A percentile compares a stretch with the other conserved stretches of the same genome.
These are phyloP conservation scores for Ceratocystis colombiana DNA, from an alignment of 2,329 filamentous ascomycete genomes.

Conservation along the genomic window DNA sequence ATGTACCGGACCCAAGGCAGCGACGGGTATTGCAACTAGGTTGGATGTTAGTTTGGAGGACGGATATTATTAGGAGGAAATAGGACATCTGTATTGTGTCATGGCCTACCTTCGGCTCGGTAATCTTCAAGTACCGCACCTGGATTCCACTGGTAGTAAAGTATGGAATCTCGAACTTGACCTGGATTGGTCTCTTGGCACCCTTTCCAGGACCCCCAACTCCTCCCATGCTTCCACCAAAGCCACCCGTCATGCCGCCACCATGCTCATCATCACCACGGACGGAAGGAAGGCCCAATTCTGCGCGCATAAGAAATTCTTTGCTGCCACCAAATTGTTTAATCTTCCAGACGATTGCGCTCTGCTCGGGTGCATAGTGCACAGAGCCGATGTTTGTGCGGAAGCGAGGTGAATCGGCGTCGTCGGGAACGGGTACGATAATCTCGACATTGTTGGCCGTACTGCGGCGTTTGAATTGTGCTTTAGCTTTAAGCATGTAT, in stretches of 20 bases:
- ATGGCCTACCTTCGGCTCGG: slow-evolving; percentile 81
- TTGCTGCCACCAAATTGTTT: slow-evolving; percentile 99
- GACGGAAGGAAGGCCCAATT: slow-evolving; percentile 86
- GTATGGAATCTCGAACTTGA: slow-evolving; percentile 99
- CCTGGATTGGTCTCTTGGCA: slow-evolving; percentile 86
- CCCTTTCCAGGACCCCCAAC: slow-evolving; percentile 68
- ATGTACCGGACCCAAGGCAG: slow-evolving; percentile 98
- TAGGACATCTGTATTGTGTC: slow-evolving; percentile 2
- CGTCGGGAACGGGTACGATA: slow-evolving; percentile 90
- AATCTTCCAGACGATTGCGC: slow-evolving; percentile 98
- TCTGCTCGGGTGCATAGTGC: slow-evolving; percentile 95
- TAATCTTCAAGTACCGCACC: slow-evolving; percentile 97
- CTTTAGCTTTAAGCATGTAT: slow-evolving; percentile 97
- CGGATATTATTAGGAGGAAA: not conserved
- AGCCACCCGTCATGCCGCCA: slow-evolving; percentile 94
- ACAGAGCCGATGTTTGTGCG: slow-evolving; percentile 94
- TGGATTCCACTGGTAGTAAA: slow-evolving; percentile 99
- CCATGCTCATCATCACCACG: slow-evolving; percentile 91
- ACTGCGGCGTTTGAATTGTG: slow-evolving; percentile 94
- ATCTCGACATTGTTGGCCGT: slow-evolving; percentile 99
- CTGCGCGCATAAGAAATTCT: slow-evolving; percentile 96
- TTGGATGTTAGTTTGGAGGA: slow-evolving; percentile 15
- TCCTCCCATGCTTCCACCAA: slow-evolving; percentile 93
- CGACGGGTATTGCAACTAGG: slow-evolving; percentile 90
- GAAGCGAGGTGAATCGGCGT: slow-evolving; percentile 92